Base-by-base conservation (phyloP, 2,329 filamentous ascomycete species). In the Colletotrichum theobromicola region DNA sequence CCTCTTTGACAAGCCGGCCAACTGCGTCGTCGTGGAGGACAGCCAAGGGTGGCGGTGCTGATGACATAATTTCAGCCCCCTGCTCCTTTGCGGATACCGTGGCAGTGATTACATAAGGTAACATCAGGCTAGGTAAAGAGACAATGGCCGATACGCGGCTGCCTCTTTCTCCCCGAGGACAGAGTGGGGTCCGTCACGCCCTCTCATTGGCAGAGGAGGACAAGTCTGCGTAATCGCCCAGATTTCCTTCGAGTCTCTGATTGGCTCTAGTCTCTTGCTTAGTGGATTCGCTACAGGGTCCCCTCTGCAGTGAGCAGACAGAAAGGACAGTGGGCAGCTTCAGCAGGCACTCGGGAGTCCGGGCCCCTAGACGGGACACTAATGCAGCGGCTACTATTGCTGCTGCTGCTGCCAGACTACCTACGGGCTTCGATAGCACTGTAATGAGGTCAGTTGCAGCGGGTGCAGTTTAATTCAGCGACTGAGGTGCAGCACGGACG, bases 31-130 rank as follows among this genome's bases (percentile, higher is more conserved):
- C 18, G 37, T 42, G 37, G 37, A 35, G 24, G 35, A 32, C 35
- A 5, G 46, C 67, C 32, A 55, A 72, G 57, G 4, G 62, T 67
- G 72, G 72, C 72, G 37, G 72, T 72, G 72, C 72, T 13, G 62
- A 50, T 74, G 72, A 74, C 68, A 74, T 74, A 74, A 72, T 50
- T 61, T 34, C 30, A 21, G 18, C 18, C 10, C 42, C 42, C 42
- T 50, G 42, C 24, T 6, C 18, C 10, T 21, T 7, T 21, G 42
- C 4, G 9, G 42, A 12, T 21, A 46, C 42, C n/a, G 13, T 13
- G 5, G n/a, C 12, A 42, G 1, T 50, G 42, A 50, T 50, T 50
- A 50, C 55, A 8, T 58, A 58, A 58, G 9, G 7, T 5, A n/a
- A n/a, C n/a, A n/a, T n/a, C n/a, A n/a, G n/a, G n/a, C n/a, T n/a